Base-by-base conservation (phyloP, 768 basidiomycete species). In the Russula vinacea region DNA sequence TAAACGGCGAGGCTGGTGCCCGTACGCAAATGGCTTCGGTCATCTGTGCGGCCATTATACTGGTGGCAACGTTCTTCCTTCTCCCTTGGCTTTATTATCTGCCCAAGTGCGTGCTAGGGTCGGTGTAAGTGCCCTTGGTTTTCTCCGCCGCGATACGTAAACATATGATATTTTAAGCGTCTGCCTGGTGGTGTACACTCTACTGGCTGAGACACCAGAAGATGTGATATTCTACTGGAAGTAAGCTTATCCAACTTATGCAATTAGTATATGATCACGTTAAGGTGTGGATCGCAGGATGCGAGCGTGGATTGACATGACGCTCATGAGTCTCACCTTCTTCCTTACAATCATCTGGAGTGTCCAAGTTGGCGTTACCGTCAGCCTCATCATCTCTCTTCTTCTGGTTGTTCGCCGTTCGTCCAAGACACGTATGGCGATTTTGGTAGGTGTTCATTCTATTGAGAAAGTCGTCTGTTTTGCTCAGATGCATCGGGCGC, bases 341-440 rank as follows among this genome's bases (percentile, higher is more conserved):
- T 70, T 87, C 66, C 83, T 92, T 59, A 94, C 93, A 2, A 85
- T 97, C 60, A 74, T 97, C 26, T 94, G 92, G 86, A 87, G 89
- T 68, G 86, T 98, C 61, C 94, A 98, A 78, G 86, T 92, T 60
- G 96, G 96, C 16, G 86, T 98, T 49, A 84, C 90, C n/a, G 86
- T 91, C 68, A 91, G 91, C 67, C 78, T 98, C 67, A 85, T 94
- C 47, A 84, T 94, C 62, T 94, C 94, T 37, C 81, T 98, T 45
- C 77, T 98, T 0, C 80, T 98, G 37, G 92, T 97, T 53, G 91
- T 98, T 5, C 87, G 88, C 68, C 87, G 92, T 40, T 94, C 94
- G 1, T 94, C 95, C 4, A 88, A 84, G 70, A 84, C 94, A 2
- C 82, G 94, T 13, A 92, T 98, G 89, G 88, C 90, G 7, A 94